Conservation (phyloP, 1,139 yeast species). For the Protomyces inouyei region DNA sequence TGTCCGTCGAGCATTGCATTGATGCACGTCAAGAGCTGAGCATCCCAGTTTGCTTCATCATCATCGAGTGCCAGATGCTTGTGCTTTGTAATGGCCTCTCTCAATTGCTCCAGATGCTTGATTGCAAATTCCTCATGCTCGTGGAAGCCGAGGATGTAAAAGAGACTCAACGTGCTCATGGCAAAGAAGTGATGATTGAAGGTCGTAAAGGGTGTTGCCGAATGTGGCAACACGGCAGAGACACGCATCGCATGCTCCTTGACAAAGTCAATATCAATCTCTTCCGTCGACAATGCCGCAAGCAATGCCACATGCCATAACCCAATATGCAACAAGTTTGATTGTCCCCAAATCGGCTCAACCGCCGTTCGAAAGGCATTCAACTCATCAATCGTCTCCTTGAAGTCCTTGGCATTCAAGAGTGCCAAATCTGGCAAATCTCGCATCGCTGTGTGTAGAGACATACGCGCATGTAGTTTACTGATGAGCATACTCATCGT, state of each 20-base stretch:
- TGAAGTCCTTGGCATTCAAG: neutral
- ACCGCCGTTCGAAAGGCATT: constrained; percentile 31
- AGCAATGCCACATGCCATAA: constrained; percentile 33
- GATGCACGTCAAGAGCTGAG: constrained; percentile 13
- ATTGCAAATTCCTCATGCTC: constrained; percentile 32
- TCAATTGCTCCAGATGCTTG: constrained; percentile 14
- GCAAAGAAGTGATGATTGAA: constrained; percentile 33
- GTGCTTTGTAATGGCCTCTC: constrained; percentile 26
- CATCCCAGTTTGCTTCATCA: constrained; percentile 27
- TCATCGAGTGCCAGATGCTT: constrained; percentile 24
- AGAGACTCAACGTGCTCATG: constrained; percentile 32
- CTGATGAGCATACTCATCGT: neutral
- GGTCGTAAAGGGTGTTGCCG: constrained; percentile 31
- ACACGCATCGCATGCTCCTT: constrained; percentile 33
- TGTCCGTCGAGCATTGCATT: constrained; percentile 4
- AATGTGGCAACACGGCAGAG: constrained; percentile 27
- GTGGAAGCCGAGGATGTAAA: constrained; percentile 30
- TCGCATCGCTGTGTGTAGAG: neutral
- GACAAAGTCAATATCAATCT: constrained; percentile 29
- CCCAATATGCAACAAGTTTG: constrained; percentile 31
- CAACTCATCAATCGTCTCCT: neutral
- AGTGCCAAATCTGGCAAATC: neutral
- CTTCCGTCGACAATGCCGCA: constrained; percentile 27
- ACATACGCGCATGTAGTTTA: neutral
- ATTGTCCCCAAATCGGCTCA: constrained; percentile 34